Conservation (phyloP, 2,329 filamentous ascomycete species). For the Phyllosticta ampelicida region DNA sequence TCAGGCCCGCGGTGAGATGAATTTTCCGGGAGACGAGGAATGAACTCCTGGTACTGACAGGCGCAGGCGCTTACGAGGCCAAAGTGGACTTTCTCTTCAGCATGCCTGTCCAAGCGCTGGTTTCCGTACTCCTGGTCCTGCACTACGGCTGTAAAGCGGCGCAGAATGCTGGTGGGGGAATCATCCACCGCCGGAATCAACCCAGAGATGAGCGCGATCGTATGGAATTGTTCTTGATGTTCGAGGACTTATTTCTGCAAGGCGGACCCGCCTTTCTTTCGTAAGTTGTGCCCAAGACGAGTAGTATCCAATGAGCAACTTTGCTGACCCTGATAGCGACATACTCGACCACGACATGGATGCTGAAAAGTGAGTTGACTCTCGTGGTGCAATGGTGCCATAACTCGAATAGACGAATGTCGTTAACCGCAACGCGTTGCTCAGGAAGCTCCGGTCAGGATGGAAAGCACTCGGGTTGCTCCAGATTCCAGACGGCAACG, state of each 20-base stretch:
- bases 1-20: not conserved
- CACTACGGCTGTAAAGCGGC: not conserved
- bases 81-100: slow-evolving; percentile 1
- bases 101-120: slow-evolving; percentile 1
- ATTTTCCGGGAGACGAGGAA: not conserved
- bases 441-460: not conserved
- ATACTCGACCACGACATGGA: slow-evolving; percentile 3
- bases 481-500: not conserved
- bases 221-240: slow-evolving; percentile 4
- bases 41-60: not conserved
- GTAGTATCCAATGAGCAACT: too few relatives aligned
- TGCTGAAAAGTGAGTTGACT: slow-evolving; percentile 1
- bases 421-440: not conserved
- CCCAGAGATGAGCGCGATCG: not conserved
- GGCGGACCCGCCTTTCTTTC: slow-evolving; percentile 2
- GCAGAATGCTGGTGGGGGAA: not conserved
- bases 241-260: slow-evolving; percentile 5
- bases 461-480: not conserved
- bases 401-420: not conserved
- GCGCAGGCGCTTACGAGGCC: not conserved
- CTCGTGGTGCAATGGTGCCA: not conserved
- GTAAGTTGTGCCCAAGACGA: not conserved
- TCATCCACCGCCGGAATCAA: slow-evolving; percentile 1
- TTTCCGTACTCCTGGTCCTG: slow-evolving; percentile 1
- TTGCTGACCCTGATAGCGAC: not conserved